Base-by-base conservation (phyloP, 192 early-diverging fungal species). In the Coemansia sp. region DNA sequence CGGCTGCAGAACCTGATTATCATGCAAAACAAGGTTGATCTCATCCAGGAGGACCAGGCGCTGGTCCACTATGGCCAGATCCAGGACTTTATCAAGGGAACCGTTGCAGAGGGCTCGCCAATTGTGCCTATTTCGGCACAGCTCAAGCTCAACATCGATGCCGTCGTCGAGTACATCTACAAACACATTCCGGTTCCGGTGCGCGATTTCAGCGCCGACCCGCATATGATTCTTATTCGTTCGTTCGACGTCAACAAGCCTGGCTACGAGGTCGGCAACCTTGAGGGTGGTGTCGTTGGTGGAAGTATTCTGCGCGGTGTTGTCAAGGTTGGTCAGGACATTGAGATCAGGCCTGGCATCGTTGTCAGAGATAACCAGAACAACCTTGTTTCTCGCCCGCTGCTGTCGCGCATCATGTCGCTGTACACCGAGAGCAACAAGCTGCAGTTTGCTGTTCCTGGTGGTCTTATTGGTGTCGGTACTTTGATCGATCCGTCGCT, bases 181-280 rank as follows among this genome's bases (percentile, higher is more conserved):
- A 96, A 92, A 79, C 89, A 91, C 63, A 96, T 99, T 57, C 97
- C 96, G 18, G 87, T 99, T 45, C 97, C 97, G 10, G 75, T 92
- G 49, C 91, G 95, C 59, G 95, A 97, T 78, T 99, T 97, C 71
- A 83, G 92, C 25, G 83, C 93, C 7, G 91, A 92, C 54, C 93
- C 97, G 32, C 89, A 92, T 36, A 83, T 99, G 60, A 97, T 97
- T 76, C 95, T 99, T 64, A 99, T 99, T 76, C 93, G 96, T 76
- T 94, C 92, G 29, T 99, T 99, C 64, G 96, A 99, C 76, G 93
- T 99, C 66, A 99, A 99, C 87, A 97, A 97, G 80, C 96, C 97
- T 36, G 97, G 97, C 75, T 88, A 90, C 25, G 95, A 95, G 82
- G 90, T 98, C 29, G 86, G 89, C 22, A 87, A 94, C 48, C 85